Conservation (phyloP, 768 basidiomycete species). For the Naganishia friedmannii region DNA sequence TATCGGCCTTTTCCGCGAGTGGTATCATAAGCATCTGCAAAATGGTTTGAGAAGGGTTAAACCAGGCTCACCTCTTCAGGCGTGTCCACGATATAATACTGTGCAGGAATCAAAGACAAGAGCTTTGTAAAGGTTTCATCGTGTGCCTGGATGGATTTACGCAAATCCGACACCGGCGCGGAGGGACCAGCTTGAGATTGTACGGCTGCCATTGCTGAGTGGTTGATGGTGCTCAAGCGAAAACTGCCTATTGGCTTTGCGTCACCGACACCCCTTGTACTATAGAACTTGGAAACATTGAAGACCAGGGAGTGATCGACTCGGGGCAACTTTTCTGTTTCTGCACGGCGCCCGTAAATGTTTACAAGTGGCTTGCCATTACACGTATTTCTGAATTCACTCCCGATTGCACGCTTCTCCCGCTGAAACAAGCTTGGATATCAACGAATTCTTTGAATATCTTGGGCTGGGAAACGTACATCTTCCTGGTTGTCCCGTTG, state of each 20-base stretch:
- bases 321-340: constrained; percentile 15
- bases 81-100: constrained; percentile 73
- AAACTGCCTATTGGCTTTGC: neutral
- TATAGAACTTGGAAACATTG: neutral
- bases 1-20: constrained; percentile 39
- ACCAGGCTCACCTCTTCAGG: constrained; percentile 67
- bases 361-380: neutral
- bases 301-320: constrained; percentile 3
- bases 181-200: constrained; percentile 10
- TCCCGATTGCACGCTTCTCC: neutral
- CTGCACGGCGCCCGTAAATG: neutral
- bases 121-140: constrained; percentile 82
- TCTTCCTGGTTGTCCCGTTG: neutral
- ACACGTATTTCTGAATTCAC: neutral
- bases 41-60: neutral
- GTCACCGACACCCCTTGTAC: neutral
- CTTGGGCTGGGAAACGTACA: neutral
- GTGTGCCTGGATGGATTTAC: constrained; percentile 65
- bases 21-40: neutral
- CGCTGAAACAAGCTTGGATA: neutral
- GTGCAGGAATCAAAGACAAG: constrained; percentile 79
- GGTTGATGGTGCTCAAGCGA: neutral
- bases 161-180: constrained; percentile 35
- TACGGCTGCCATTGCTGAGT: constrained; percentile 8
- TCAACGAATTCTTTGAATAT: neutral